Base-by-base conservation (phyloP, 257 asterid species). In the Marsdenia floribunda region DNA sequence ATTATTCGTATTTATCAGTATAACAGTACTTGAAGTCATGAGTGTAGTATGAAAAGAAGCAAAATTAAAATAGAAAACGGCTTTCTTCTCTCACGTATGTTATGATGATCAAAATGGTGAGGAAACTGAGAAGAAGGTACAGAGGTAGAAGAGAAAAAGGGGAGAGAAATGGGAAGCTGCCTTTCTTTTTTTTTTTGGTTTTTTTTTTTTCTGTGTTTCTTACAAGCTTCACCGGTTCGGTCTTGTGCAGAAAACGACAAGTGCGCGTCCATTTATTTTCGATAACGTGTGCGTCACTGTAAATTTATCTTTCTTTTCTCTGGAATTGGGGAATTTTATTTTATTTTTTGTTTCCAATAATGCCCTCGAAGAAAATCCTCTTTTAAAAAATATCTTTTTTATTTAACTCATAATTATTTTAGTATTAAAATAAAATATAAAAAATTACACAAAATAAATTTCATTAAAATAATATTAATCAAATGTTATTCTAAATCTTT, bases 71-170 rank as follows among this genome's bases (percentile, higher is more conserved):
- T 35, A 58, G 60, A 70, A 35, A 70, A 68, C 44, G 71, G 78
- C n/a, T 18, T 63, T 44, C 42, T 22, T 63, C 33, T 38, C 69
- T 50, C 72, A 70, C 26, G 3, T 18, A 75, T 29, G 1, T 29
- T 29, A 29, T 29, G 33, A 29, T 53, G 63, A 65, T 13, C 15
- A 42, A 44, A 44, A 44, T 44, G 49, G 42, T 26, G 42, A 33
- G 85, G 83, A 89, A 87, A 68, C 42, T 68, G 55, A 75, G 47
- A 70, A 76, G 96, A 89, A 89, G 77, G 40, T n/a, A 77, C 77
- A 84, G 73, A 58, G 77, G 71, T 3, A 16, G 61, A 18, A 7
- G 49, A 44, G 1, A 44, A 44, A 44, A 44, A 44, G 49, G 6
- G 8, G 49, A 44, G 49, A 44, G 49, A 55, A 80, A 80, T 77